phyloP scores from a whole-genome alignment of 2,329 filamentous ascomycete genomes.

The Neurospora sp. region DNA sequence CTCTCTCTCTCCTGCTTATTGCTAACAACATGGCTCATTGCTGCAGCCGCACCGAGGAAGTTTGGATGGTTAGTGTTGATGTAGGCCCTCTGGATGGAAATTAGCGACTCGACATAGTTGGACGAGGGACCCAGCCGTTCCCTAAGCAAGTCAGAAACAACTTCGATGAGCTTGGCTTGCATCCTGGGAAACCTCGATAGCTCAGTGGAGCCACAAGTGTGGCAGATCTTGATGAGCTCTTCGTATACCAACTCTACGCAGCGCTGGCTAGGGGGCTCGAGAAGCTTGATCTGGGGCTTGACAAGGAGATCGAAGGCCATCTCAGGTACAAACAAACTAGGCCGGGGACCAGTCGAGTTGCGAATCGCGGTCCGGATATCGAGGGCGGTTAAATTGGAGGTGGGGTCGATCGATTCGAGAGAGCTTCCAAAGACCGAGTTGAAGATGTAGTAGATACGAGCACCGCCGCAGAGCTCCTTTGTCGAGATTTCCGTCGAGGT shows the following conservation, averaged over 20 bases:
- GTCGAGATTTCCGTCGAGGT: slow-evolving; percentile 98
- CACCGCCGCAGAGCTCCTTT: slow-evolving; percentile 91
- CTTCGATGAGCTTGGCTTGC: slow-evolving; percentile 94
- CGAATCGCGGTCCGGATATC: slow-evolving; percentile 96
- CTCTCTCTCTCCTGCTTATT: slow-evolving; percentile 92
- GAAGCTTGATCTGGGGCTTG: slow-evolving; percentile 94
- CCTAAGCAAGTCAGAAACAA: slow-evolving; percentile 88
- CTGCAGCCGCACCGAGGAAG: slow-evolving; percentile 90
- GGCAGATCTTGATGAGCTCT: slow-evolving; percentile 98
- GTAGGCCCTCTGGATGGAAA: slow-evolving; percentile 94
- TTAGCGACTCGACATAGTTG: slow-evolving; percentile 87
- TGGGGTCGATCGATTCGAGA: slow-evolving; percentile 91
- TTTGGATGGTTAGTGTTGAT: slow-evolving; percentile 99
- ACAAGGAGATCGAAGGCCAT: slow-evolving; percentile 95
- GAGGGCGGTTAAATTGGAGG: slow-evolving; percentile 83
- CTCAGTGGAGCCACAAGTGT: slow-evolving; percentile 94
- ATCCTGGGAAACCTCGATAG: slow-evolving; percentile 83
- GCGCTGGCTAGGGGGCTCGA: slow-evolving; percentile 88
- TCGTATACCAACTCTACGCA: slow-evolving; percentile 98
- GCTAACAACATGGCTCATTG: slow-evolving; percentile 93
- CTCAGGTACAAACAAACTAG: slow-evolving; percentile 93
- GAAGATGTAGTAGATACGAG: slow-evolving; percentile 97
- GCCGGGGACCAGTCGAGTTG: slow-evolving; percentile 91
- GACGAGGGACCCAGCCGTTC: slow-evolving; percentile 87
- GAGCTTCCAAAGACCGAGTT: slow-evolving; percentile 98